Conservation (phyloP, 148 eudicot species). For the Fagopyrum tataricum region DNA sequence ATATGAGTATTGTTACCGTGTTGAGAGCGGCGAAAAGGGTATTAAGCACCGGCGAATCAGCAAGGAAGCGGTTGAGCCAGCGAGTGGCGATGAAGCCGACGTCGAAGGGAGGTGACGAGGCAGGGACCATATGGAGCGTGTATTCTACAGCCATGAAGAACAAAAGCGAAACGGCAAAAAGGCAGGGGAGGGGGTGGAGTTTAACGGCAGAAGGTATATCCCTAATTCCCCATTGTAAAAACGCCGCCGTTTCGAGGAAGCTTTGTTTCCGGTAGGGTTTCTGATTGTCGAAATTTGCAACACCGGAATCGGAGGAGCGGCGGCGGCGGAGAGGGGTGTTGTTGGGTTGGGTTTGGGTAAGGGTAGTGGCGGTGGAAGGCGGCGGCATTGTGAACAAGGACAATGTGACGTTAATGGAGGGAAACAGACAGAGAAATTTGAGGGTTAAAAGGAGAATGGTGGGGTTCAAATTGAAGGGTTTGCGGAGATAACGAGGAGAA, state of each 20-base stretch:
- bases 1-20: slow-evolving; percentile 38
- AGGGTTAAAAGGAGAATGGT: not conserved
- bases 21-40: slow-evolving; percentile 76
- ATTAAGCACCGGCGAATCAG: slow-evolving; percentile 48
- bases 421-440: not conserved
- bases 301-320: not conserved
- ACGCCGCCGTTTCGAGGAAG: slow-evolving; percentile 43
- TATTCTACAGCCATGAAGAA: slow-evolving; percentile 93
- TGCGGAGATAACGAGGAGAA: slow-evolving; percentile 6
- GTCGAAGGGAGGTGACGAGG: slow-evolving; percentile 68
- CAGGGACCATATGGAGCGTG: slow-evolving; percentile 77
- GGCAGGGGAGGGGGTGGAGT: slow-evolving; percentile 62
- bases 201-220: slow-evolving; percentile 34
- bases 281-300: not conserved
- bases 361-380: slow-evolving; percentile 5
- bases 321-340: slow-evolving; percentile 5
- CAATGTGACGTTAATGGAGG: not conserved
- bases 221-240: slow-evolving; percentile 42
- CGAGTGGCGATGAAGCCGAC: slow-evolving; percentile 59
- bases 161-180: slow-evolving; percentile 39
- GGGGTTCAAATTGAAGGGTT: not conserved
- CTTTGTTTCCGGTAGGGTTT: not conserved
- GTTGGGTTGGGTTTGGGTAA: not conserved
- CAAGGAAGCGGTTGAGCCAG: slow-evolving; percentile 42
- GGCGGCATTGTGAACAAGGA: slow-evolving; percentile 1